Percentiles rank a stretch among this genome's conserved stretches.
phyloP scores from a whole-genome alignment of 495 filamentous ascomycete genomes.

The Glarea lozoyensis region DNA sequence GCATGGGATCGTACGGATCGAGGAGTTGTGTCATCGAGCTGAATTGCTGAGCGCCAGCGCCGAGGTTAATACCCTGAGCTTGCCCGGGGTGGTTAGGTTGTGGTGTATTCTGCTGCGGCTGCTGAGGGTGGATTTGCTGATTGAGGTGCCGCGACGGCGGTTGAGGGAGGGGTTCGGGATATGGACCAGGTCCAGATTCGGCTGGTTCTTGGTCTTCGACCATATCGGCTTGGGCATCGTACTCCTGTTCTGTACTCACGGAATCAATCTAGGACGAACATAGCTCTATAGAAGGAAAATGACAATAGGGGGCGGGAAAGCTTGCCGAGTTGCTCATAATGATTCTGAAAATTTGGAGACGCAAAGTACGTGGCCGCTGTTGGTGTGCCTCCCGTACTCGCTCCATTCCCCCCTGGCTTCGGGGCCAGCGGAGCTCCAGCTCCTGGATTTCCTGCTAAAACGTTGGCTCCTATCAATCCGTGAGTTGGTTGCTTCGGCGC shows the following conservation, averaged over 20 bases:
- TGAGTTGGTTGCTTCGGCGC: slow-evolving; percentile 24
- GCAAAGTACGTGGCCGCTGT: slow-evolving; percentile 48
- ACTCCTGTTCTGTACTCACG: slow-evolving; percentile 92
- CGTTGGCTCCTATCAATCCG: slow-evolving; percentile 20
- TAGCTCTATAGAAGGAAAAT: slow-evolving; percentile 51
- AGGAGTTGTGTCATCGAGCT: slow-evolving; percentile 50
- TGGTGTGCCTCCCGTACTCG: slow-evolving; percentile 27
- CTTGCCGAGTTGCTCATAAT: slow-evolving; percentile 98
- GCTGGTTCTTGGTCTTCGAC: slow-evolving; percentile 74
- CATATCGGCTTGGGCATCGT: slow-evolving; percentile 92
- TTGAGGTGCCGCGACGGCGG: no score
- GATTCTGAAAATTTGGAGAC: slow-evolving; percentile 84
- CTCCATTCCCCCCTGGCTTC: slow-evolving; percentile 22
- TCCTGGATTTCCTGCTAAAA: slow-evolving; percentile 22
- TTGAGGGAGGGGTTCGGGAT: slow-evolving; percentile 45
- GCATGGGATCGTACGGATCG: slow-evolving; percentile 71
- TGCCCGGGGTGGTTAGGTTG: slow-evolving; percentile 15
- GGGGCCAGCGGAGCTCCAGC: slow-evolving; percentile 22
- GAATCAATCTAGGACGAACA: slow-evolving; percentile 76
- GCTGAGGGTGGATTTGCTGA: slow-evolving; percentile 24
- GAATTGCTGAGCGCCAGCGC: slow-evolving; percentile 21
- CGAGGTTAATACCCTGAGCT: slow-evolving; percentile 6
- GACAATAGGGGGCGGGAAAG: slow-evolving; percentile 46
- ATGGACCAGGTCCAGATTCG: slow-evolving; percentile 60
- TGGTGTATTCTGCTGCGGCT: slow-evolving; percentile 9